Conservation (phyloP, 2,329 filamentous ascomycete genomes). For the Pseudogymnoascus sp. region DNA sequence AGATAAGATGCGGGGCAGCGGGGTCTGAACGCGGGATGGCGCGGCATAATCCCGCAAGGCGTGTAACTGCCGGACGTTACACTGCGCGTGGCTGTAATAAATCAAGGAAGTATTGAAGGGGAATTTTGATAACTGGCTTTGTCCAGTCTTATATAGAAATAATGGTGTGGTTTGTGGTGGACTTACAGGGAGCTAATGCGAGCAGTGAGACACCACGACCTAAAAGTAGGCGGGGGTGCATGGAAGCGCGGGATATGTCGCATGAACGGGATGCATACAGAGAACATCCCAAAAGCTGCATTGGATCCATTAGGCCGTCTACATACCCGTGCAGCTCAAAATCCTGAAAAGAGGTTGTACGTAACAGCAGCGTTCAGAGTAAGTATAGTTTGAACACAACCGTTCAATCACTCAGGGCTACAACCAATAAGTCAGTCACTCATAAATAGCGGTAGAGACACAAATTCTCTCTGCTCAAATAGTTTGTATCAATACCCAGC, state of each 20-base stretch:
- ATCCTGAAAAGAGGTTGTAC: neutral
- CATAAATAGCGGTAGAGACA: neutral
- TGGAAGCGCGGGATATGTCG: neutral
- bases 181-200: neutral
- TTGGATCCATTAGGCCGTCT: neutral
- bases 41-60: neutral
- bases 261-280: neutral
- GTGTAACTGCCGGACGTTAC: neutral
- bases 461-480: neutral
- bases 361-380: neutral
- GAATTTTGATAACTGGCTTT: neutral
- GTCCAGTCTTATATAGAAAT: neutral
- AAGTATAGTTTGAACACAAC: neutral
- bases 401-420: neutral
- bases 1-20: conserved; percentile 5
- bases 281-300: neutral
- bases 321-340: neutral
- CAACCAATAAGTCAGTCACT: neutral
- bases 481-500: neutral
- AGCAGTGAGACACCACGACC: neutral
- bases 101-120: neutral
- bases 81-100: neutral
- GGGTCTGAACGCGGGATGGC: neutral
- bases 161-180: neutral
- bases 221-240: neutral